A percentile compares a stretch with the other conserved stretches of the same genome.
Evolutionary conservation across 140 eudicot genomes (phyloP).

Genomic region (Ambrosia hybrid): DNA sequence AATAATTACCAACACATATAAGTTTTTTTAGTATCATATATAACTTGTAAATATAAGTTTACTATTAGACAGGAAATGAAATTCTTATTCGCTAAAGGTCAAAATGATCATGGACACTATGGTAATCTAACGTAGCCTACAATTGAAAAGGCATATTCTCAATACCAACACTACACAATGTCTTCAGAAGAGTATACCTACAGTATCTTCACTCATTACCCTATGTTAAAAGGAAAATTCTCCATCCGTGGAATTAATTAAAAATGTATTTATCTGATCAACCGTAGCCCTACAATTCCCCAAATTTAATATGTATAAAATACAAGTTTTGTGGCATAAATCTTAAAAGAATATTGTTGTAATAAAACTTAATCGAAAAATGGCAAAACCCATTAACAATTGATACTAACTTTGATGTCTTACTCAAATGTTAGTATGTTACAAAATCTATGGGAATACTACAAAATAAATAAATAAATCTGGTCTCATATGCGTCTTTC

Average conservation of each 20-base stretch:
- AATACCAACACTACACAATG: background rate
- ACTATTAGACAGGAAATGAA: too few relatives aligned
- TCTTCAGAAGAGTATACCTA: slow-evolving; percentile 9
- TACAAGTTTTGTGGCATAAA: background rate
- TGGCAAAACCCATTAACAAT: background rate
- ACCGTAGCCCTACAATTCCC: background rate
- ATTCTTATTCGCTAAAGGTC: too few relatives aligned
- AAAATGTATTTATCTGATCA: background rate
- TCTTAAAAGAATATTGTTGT: too few relatives aligned
- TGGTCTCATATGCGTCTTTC: too few relatives aligned
- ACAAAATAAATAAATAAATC: too few relatives aligned
- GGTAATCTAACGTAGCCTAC: background rate
- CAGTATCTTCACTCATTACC: background rate
- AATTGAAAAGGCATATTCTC: background rate
- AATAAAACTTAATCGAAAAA: too few relatives aligned
- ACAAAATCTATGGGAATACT: too few relatives aligned
- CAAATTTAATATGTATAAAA: background rate
- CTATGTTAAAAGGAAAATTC: background rate
- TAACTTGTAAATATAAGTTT: too few relatives aligned
- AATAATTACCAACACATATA: too few relatives aligned
- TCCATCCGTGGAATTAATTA: background rate
- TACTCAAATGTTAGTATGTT: too few relatives aligned
- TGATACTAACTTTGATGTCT: background rate
- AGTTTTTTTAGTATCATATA: too few relatives aligned
- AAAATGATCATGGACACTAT: background rate